These are phyloP conservation scores for Saccharomycopsis lassenensis DNA, from an alignment of 805 yeast genomes.

Conservation along the genomic window DNA sequence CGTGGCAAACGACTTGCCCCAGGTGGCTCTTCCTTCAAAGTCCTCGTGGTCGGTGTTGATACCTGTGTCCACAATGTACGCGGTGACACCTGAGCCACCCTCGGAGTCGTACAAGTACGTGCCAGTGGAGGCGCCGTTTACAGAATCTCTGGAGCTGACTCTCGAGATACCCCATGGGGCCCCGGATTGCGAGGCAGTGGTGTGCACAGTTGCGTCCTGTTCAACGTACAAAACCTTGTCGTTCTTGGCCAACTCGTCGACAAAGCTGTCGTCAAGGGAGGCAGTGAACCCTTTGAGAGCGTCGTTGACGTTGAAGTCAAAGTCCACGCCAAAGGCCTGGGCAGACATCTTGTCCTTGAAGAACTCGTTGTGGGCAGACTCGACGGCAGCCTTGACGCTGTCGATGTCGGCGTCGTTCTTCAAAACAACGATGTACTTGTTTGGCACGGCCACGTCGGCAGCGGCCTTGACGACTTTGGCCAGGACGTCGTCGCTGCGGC, in stretches of 20 bases:
- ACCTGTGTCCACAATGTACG: conserved; percentile 48
- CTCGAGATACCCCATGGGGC: conserved; percentile 73
- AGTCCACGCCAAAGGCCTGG: conserved; percentile 36
- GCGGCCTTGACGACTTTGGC: too few species aligned
- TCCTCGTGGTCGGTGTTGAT: conserved; percentile 42
- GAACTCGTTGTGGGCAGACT: conserved; percentile 61
- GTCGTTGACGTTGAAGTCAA: conserved; percentile 37
- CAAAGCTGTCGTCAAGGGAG: conserved; percentile 58
- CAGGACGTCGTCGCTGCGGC: too few species aligned
- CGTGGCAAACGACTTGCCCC: conserved; percentile 45
- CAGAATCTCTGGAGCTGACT: conserved; percentile 50
- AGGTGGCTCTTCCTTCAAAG: conserved; percentile 47
- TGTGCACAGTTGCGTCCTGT: conserved; percentile 43
- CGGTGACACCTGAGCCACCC: conserved; percentile 51
- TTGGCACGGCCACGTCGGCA: conserved; percentile 42
- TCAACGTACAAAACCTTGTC: conserved; percentile 57
- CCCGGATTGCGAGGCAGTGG: conserved; percentile 39
- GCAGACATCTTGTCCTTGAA: conserved; percentile 24
- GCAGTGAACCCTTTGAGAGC: conserved; percentile 73
- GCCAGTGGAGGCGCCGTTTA: conserved; percentile 40
- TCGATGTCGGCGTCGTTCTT: conserved; percentile 48
- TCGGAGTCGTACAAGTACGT: conserved; percentile 45
- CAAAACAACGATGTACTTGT: conserved; percentile 78
- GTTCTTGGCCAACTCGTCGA: conserved; percentile 59
- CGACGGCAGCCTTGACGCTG: too few species aligned